Base-by-base conservation (phyloP, 371 early-diverging fungal species). In the Apophysomyces sp. region DNA sequence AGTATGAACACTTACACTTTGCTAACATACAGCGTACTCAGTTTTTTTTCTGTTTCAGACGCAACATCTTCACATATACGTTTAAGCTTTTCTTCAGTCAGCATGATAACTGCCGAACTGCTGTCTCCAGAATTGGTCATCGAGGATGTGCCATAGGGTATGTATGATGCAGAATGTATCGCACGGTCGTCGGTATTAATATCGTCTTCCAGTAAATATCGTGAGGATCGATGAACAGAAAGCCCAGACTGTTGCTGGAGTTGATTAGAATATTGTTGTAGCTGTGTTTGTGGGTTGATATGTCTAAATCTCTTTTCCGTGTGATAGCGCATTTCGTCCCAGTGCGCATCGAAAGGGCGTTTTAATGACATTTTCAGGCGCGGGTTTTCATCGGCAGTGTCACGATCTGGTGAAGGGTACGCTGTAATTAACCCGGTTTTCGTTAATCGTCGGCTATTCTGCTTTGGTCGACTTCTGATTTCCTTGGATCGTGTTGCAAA, bases 401-500 rank as follows among this genome's bases (percentile, higher is more conserved):
- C 49, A 7, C 49, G n/a, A 11, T 44, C 49, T 21, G 49, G 49
- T 7, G 49, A 44, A 5, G 49, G 49, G 21, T 44, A 44, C 4
- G 49, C 49, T 16, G 49, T 44, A 6, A 44, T 21, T 16, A 11
- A 8, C 21, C 8, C 6, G 9, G 49, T 7, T 9, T 24, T 52
- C 18, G 24, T 61, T 63, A 41, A 55, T 21, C 49, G n/a, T 21
- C 49, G 26, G 8, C 21, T 44, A 44, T 44, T 44, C 21, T 44
- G 58, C 16, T 60, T 58, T 0, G 70, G 61, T 29, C 66, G 72
- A 40, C 86, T 89, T 32, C 83, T 84, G 44, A 92, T 86, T 59
- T 82, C 72, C 31, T 84, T 82, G 12, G 86, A 84, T 61, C 87
- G 85, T 9, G 76, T 76, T 4, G 92, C 91, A 82, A 91, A 92